Evolutionary conservation across 495 filamentous ascomycete species (phyloP).

Genomic region (Penicillium maclennaniae): DNA sequence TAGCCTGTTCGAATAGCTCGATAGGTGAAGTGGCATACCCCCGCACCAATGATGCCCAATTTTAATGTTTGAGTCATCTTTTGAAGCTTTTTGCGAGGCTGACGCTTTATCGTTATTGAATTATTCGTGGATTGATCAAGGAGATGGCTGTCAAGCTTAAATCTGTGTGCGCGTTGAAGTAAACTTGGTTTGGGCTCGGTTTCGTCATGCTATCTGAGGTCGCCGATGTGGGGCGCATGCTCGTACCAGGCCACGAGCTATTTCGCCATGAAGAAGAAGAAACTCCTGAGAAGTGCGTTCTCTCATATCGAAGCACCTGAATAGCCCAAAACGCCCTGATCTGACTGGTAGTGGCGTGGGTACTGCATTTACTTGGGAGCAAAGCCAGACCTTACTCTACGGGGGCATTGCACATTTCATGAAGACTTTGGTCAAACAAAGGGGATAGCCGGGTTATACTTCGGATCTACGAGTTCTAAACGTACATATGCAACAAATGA

Average conservation of each 20-base stretch:
- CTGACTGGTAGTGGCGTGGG: neutral
- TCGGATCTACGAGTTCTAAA: conserved; percentile 33
- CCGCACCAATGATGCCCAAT: conserved; percentile 40
- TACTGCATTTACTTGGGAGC: neutral
- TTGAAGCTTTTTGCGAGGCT: neutral
- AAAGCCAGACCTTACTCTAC: neutral
- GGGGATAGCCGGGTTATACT: conserved; percentile 26
- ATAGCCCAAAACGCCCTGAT: neutral
- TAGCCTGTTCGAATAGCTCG: neutral
- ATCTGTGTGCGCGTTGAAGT: neutral
- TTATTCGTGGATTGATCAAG: neutral
- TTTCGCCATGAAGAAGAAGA: neutral
- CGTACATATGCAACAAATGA: conserved; percentile 32
- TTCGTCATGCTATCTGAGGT: neutral
- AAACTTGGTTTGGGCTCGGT: neutral
- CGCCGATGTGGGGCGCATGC: neutral
- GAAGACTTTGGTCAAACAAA: conserved; percentile 18
- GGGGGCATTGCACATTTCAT: neutral
- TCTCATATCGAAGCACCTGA: neutral
- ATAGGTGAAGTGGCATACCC: conserved; percentile 16
- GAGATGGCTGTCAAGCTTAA: neutral
- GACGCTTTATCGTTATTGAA: neutral
- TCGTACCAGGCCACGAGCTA: neutral
- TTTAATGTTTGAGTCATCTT: neutral
- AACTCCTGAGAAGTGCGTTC: neutral